Base-by-base conservation (phyloP, 2,329 filamentous ascomycete genomes). In the Diaporthe caulivora region DNA sequence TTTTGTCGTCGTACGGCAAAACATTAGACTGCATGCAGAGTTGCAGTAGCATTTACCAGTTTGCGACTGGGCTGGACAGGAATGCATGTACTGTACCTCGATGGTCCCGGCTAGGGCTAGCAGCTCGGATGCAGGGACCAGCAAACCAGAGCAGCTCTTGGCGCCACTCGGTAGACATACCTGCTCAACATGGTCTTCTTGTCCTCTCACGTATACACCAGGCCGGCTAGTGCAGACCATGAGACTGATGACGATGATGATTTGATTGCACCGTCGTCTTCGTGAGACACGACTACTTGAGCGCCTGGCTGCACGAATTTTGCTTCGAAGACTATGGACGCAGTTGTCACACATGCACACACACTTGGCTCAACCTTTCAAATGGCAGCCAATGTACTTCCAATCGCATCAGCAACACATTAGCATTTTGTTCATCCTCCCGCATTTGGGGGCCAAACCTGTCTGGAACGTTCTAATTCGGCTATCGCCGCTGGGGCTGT, bases 81-180 rank as follows among this genome's bases (percentile, higher is more conserved):
- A 55, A 29, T 31, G 8, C 18, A 40, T 58, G 6, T 40, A 40
- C 13, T 40, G 54, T 37, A 58, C 55, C 31, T 26, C 34, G 13
- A 37, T 26, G 51, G 62, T 26, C 31, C 62, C 47, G 31, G 62
- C 31, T 53, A 53, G 62, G 15, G 13, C 26, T 53, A 53, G 62
- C 62, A 67, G 58, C 62, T 37, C 31, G 21, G 34, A 53, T 53
- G 62, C 62, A 67, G 62, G 62, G 62, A 67, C 62, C 44, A 31
- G 44, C 44, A 37, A 21, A 29, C 26, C 44, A 51, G 62, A 11
- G 13, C 62, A 51, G 29, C 31, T 34, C 60, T 34, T 64, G 60
- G 60, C 60, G 15, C 24, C 60, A 49, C 18, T 11, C 26, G 29
- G 26, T n/a, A n/a, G n/a, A n/a, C n/a, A n/a, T n/a, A n/a, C n/a